Evolutionary conservation across 805 yeast genomes (phyloP), one percentile per base, ranked within the genome.

Genomic region (Cyberlindnera mississippiensis): DNA sequence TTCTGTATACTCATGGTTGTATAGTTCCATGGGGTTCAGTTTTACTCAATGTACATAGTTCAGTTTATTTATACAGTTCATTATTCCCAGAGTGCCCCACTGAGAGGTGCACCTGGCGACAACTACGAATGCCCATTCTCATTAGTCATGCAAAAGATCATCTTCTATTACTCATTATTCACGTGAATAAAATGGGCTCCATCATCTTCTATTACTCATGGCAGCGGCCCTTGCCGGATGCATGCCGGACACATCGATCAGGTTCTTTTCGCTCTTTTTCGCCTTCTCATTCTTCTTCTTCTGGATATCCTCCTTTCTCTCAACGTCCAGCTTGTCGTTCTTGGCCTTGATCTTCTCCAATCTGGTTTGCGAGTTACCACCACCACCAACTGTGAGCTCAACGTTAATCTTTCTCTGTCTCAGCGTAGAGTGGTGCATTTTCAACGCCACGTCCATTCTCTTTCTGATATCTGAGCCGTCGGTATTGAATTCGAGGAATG

Each of bases 381-480:
- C 99, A 32, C 99, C 99, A 42, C 99, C 99, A 38, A 88, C 99
- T 2, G 98, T 93, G 54, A 93, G 72, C 62, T 93, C 99, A 28
- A 93, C 97, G 58, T 93, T 93, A 57, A 93, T 90, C 61, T 82
- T 87, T 52, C 96, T 73, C 33, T 75, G 72, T 43, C 77, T 73
- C 49, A 91, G 60, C 9, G 68, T 55, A 4, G 91, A 72, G 63
- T 87, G 96, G 62, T 93, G 96, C 71, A 85, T 75, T 49, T 83
- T 71, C 53, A 93, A 70, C 0, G 97, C 97, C 35, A 77, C 72
- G 55, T 88, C 96, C 81, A 93, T 82, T 46, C 82, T 76, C 46
- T 79, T 75, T 53, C 84, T 84, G 31, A 90, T 86, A 46, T 82
- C 85, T 32, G 61, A 61, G 16, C 60, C 61, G 12, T 57, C 58